Percentiles rank a stretch among this genome's conserved stretches.
Conservation (phyloP, 345 rosid genomes). For the Salix caprea region DNA sequence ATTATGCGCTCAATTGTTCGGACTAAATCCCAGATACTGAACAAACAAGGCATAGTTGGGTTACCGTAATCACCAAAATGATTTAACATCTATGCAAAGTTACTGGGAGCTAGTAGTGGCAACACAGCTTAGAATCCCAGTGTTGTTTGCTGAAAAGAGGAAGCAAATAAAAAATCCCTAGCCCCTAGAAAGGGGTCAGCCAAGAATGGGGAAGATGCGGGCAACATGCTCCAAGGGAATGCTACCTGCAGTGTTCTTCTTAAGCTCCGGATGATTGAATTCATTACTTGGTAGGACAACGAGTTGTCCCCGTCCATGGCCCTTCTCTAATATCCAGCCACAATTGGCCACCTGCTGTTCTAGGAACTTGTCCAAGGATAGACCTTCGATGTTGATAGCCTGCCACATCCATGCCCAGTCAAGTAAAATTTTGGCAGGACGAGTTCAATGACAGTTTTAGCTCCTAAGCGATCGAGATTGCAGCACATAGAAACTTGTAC, state of each 20-base stretch:
- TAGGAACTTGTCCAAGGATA: constrained; percentile 74
- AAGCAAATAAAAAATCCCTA: not conserved
- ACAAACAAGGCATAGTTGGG: not conserved
- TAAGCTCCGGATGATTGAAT: constrained; percentile 82
- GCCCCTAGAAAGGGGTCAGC: constrained; percentile 30
- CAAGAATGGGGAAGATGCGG: constrained; percentile 89
- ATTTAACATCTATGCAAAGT: not conserved
- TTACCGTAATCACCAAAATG: not conserved
- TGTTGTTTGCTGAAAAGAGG: not conserved
- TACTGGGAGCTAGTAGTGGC: not conserved
- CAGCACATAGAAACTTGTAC: too few species aligned
- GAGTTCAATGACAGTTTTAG: not conserved
- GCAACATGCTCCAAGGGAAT: constrained; percentile 80
- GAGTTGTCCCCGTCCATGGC: constrained; percentile 50
- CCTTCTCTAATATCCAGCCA: constrained; percentile 81
- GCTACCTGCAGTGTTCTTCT: constrained; percentile 62
- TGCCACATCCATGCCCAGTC: constrained; percentile 22
- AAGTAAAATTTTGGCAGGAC: not conserved
- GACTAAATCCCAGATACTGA: not conserved
- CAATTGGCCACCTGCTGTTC: constrained; percentile 61
- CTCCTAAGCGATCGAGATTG: too few species aligned
- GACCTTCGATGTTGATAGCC: constrained; percentile 83
- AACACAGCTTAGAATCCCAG: not conserved
- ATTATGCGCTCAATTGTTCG: not conserved
- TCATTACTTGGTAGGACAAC: constrained; percentile 57